Percentiles rank a stretch among this genome's conserved stretches.
Conservation (phyloP, 805 yeast genomes). For the Sugiyamaella mastotermitis region DNA sequence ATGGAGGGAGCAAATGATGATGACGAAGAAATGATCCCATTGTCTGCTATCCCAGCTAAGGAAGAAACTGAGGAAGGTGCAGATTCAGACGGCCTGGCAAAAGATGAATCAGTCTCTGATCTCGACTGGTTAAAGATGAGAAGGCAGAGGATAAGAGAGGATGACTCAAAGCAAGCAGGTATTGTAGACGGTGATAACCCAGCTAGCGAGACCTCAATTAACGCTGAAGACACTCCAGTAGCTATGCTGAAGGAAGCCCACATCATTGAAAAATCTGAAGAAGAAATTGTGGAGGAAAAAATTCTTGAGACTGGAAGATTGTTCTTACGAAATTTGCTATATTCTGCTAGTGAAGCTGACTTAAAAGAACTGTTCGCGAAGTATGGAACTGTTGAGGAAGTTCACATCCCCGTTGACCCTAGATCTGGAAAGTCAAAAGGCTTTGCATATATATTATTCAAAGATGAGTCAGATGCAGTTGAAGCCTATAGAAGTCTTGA, state of each 20-base stretch:
- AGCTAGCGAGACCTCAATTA: slow-evolving; percentile 18
- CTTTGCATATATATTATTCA: slow-evolving; percentile 76
- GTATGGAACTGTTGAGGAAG: slow-evolving; percentile 78
- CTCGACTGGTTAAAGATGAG: slow-evolving; percentile 81
- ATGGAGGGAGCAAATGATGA: slow-evolving; percentile 41
- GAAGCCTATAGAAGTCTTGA: slow-evolving; percentile 69
- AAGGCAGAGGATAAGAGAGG: slow-evolving; percentile 59
- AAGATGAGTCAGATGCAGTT: slow-evolving; percentile 65
- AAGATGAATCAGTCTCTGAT: slow-evolving; percentile 57
- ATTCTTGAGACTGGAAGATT: slow-evolving; percentile 70
- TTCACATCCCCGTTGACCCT: slow-evolving; percentile 86
- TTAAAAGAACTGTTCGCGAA: slow-evolving; percentile 55
- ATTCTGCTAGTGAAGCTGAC: slow-evolving; percentile 74
- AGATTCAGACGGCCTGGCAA: slow-evolving; percentile 30
- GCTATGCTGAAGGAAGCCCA: neutral
- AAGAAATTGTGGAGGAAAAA: slow-evolving; percentile 43
- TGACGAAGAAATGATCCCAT: slow-evolving; percentile 12
- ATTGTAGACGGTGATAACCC: neutral
- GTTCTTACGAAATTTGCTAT: slow-evolving; percentile 80
- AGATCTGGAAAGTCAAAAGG: slow-evolving; percentile 90
- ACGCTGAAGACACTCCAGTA: neutral
- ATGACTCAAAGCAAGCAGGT: neutral
- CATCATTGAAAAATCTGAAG: slow-evolving; percentile 18
- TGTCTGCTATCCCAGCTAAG: slow-evolving; percentile 9
- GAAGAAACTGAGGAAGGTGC: slow-evolving; percentile 21